phyloP scores from a whole-genome alignment of 2,329 filamentous ascomycete species.

The Cytospora piceae region DNA sequence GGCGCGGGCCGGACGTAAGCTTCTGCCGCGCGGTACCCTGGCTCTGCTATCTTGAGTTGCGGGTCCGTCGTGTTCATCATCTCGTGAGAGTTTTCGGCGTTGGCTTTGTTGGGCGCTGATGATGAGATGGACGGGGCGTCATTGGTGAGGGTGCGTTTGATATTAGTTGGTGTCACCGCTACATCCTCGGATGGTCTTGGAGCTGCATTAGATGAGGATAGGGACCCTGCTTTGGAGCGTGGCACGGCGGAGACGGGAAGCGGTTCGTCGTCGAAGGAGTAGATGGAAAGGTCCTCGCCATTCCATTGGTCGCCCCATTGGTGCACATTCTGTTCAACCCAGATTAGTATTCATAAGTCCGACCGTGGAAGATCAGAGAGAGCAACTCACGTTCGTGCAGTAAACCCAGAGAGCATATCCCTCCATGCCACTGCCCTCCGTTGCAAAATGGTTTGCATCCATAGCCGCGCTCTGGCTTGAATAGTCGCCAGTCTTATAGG shows the following conservation, averaged over 20 bases:
- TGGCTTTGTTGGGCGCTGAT: constrained; percentile 41
- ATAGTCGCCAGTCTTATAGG: constrained; percentile 95
- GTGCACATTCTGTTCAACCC: constrained; percentile 71
- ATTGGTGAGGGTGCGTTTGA: constrained; percentile 73
- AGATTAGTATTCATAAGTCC: constrained; percentile 31
- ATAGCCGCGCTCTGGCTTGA: constrained; percentile 88
- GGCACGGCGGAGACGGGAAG: constrained; percentile 52
- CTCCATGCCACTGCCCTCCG: constrained; percentile 82
- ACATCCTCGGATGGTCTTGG: constrained; percentile 42
- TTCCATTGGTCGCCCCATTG: constrained; percentile 95
- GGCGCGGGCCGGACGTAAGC: constrained; percentile 89
- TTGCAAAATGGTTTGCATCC: constrained; percentile 93
- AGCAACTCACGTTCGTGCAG: constrained; percentile 61
- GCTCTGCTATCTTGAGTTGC: constrained; percentile 59
- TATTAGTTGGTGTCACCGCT: constrained; percentile 72
- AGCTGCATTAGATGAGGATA: constrained; percentile 52
- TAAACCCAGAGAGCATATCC: constrained; percentile 94
- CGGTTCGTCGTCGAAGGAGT: constrained; percentile 77
- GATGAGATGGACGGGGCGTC: constrained; percentile 63
- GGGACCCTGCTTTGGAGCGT: constrained; percentile 35
- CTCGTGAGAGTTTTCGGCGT: neutral
- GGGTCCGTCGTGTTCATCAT: constrained; percentile 49
- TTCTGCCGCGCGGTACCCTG: constrained; percentile 87
- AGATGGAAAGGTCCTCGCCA: constrained; percentile 92
- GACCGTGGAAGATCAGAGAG: neutral